phyloP scores from a whole-genome alignment of 2,329 filamentous ascomycete species.

The Colletotrichum sp. region DNA sequence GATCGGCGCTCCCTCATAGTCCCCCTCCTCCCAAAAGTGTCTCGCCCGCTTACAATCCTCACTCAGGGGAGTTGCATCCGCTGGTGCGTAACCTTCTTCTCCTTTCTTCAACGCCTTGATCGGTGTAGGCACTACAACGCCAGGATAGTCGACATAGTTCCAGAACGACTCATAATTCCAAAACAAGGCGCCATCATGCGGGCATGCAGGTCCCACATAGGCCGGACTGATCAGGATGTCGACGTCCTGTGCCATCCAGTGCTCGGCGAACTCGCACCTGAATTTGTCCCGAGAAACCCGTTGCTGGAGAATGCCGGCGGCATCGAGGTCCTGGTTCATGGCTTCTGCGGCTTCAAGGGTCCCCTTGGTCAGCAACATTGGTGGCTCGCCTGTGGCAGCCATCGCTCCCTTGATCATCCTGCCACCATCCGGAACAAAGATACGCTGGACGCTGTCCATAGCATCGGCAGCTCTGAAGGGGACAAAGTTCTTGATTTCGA shows the following conservation, averaged over 20 bases:
- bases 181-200: conserved; percentile 39
- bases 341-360: conserved; percentile 34
- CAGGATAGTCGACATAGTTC: conserved; percentile 43
- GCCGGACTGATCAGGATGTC: conserved; percentile 40
- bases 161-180: conserved; percentile 41
- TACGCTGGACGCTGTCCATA: conserved; percentile 34
- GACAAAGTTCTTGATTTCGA: conserved; percentile 38
- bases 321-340: conserved; percentile 19
- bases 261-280: conserved; percentile 33
- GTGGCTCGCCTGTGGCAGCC: conserved; percentile 44
- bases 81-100: conserved; percentile 27
- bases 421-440: conserved; percentile 54
- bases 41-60: conserved; percentile 33
- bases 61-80: conserved; percentile 28
- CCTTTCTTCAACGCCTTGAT: conserved; percentile 30
- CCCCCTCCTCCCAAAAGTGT: conserved; percentile 33
- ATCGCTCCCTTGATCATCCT: conserved; percentile 35
- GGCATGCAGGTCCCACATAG: conserved; percentile 40
- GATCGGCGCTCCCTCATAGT: conserved; percentile 44
- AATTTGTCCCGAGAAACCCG: conserved; percentile 34
- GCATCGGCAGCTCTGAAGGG: conserved; percentile 34
- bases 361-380: conserved; percentile 49
- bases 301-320: conserved; percentile 26
- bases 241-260: conserved; percentile 41
- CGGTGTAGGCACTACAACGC: conserved; percentile 37